A percentile compares a stretch with the other conserved stretches of the same genome.
Conservation (phyloP, 768 basidiomycete genomes). For the Coprinopsis marcescibilis region DNA sequence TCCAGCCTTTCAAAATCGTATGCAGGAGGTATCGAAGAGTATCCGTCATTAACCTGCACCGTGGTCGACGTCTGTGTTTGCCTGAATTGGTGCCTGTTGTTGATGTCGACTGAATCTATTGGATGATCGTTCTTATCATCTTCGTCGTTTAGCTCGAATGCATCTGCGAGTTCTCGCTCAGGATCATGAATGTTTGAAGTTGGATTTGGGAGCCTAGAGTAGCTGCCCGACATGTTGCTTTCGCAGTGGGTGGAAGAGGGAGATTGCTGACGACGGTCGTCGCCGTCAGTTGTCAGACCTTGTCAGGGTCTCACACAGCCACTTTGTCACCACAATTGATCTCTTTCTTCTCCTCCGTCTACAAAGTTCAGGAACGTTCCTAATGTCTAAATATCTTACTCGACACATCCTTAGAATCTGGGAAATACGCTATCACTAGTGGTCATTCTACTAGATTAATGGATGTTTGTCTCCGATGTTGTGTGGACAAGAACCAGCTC, state of each 20-base stretch:
- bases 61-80: neutral
- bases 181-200: constrained; percentile 35
- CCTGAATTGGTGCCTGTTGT: constrained; percentile 23
- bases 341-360: no score
- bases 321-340: no score
- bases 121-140: constrained; percentile 42
- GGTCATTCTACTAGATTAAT: no score
- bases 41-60: constrained; percentile 12
- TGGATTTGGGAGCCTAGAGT: constrained; percentile 48
- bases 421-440: no score
- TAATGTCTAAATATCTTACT: no score
- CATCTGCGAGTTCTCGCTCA: constrained; percentile 67
- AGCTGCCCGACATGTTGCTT: constrained; percentile 46
- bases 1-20: constrained; percentile 84
- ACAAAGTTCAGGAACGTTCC: no score
- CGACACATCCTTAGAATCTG: no score
- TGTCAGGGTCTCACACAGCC: neutral
- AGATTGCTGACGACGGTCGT: neutral
- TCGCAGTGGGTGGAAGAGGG: neutral
- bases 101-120: constrained; percentile 26
- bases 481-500: no score
- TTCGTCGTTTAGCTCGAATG: constrained; percentile 63
- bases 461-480: no score
- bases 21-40: constrained; percentile 29
- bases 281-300: neutral